Base-by-base conservation (phyloP, 345 rosid genomes). In the Salix udensis region DNA sequence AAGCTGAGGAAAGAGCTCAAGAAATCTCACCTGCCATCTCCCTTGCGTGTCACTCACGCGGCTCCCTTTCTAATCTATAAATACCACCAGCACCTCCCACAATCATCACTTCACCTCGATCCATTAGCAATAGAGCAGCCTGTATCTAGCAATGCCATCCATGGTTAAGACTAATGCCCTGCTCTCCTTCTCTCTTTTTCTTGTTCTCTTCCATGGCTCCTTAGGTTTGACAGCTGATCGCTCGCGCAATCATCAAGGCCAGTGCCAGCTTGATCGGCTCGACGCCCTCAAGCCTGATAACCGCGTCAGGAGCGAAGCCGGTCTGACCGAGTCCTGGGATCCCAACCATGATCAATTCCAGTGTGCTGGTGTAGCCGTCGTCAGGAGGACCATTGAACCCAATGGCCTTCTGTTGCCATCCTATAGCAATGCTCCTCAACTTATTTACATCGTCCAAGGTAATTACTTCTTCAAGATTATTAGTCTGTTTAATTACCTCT, bases 331-430 rank as follows among this genome's bases (percentile, higher is more conserved):
- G 79, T 36, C 85, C 1, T 89, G 90, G 96, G 82, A 91, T 79
- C 84, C 83, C 34, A 86, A 76, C 67, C 81, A 85, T 58, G 80
- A 89, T 52, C 89, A 88, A 83, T 87, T 89, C 74, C 89, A 74
- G 61, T 91, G 97, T 77, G 81, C 89, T 9, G 92, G 93, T 9
- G 86, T 89, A 42, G 83, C 91, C 18, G 65, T 88, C 15, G 62
- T 58, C 21, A 89, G 88, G 50, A 65, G 67, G 30, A 78, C 82
- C 66, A 88, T 90, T 37, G 83, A 86, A 18, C 76, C 79, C 21
- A 84, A 86, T 55, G 96, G 92, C 74, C 96, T 92, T 55, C 67
- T 81, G 61, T 83, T 88, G 82, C 97, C 94, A 0, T 26, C 78
- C 74, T 89, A 71, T 74, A 26, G 66, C 53, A 87, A 82, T 70